Conservation (phyloP, 108 stramenopile genomes). For the Bacterosira constricta region DNA sequence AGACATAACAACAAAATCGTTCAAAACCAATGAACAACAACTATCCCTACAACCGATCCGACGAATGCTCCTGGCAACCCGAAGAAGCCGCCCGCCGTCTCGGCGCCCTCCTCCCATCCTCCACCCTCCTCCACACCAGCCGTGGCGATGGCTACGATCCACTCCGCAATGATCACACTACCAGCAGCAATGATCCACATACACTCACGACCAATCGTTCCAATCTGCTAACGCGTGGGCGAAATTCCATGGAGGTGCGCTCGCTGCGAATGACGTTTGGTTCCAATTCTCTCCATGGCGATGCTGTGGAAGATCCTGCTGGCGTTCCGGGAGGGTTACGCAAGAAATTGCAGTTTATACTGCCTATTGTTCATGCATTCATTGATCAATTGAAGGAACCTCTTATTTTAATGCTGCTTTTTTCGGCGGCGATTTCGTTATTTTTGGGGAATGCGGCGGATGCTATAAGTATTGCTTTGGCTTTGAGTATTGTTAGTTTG, state of each 20-base stretch:
- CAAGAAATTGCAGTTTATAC: background rate
- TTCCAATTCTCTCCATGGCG: constrained; percentile 60
- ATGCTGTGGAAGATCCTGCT: background rate
- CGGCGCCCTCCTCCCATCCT: constrained; percentile 35
- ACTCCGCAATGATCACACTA: background rate
- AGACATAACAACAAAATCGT: too few species aligned
- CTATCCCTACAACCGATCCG: constrained; percentile 76
- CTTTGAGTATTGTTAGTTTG: constrained; percentile 88
- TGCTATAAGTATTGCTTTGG: constrained; percentile 91
- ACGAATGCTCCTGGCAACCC: constrained; percentile 87
- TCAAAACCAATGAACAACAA: background rate
- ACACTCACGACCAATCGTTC: background rate
- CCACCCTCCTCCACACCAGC: background rate
- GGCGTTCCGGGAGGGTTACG: background rate
- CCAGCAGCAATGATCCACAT: background rate
- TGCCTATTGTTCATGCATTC: constrained; percentile 63
- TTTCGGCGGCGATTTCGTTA: constrained; percentile 82
- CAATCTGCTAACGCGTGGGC: constrained; percentile 69
- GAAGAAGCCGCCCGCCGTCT: constrained; percentile 78
- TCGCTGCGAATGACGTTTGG: constrained; percentile 58
- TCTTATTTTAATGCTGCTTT: constrained; percentile 91
- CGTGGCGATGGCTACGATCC: background rate
- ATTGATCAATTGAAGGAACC: constrained; percentile 93
- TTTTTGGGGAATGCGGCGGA: constrained; percentile 87
- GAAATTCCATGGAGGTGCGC: constrained; percentile 52